Base-by-base conservation (phyloP, 2,329 filamentous ascomycete species). In the Beauveria medogensis region DNA sequence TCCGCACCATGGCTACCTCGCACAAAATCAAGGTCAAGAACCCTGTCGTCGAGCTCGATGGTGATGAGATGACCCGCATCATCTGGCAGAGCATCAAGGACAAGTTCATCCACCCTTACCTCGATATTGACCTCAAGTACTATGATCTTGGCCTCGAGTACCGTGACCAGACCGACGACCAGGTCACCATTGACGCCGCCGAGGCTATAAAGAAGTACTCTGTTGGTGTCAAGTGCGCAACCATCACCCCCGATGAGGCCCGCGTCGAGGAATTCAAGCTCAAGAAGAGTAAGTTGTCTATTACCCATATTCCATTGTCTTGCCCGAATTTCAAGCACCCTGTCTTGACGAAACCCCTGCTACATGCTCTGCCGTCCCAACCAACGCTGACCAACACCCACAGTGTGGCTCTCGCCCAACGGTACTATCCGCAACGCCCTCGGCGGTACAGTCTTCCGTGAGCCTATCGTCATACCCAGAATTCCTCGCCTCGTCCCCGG, bases 71-170 rank as follows among this genome's bases (percentile, higher is more conserved):
- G 94, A 99, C 94, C 70, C 85, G 94, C 71, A 92, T 99, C 75
- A 99, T 99, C 82, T 99, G 94, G 94, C 82, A 97, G 81, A 87
- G 90, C 77, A 99, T 99, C 85, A 97, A 97, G 85, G 90, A 97
- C 80, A 96, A 95, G 84, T 93, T 97, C 81, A 97, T 97, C 78
- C 83, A 88, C 79, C 92, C 92, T 61, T 97, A 94, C 80, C 88
- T 99, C 68, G 92, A 97, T 76, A 86, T 99, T 75, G 93, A 97
- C 77, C 87, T 99, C 72, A 97, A 99, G 83, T 96, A 96, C 85
- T 96, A 96, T 78, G 92, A 96, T 73, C 78, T 96, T 69, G 94
- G 94, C 64, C 85, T 97, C 66, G 87, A 91, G 74, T 96, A 96
- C 84, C 90, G 94, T 74, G 93, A 99, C 75, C 78, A 96, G 84